Evolutionary conservation across 2,329 filamentous ascomycete species (phyloP), one percentile per base, ranked within the genome.

Genomic region (Diaporthe eres): DNA sequence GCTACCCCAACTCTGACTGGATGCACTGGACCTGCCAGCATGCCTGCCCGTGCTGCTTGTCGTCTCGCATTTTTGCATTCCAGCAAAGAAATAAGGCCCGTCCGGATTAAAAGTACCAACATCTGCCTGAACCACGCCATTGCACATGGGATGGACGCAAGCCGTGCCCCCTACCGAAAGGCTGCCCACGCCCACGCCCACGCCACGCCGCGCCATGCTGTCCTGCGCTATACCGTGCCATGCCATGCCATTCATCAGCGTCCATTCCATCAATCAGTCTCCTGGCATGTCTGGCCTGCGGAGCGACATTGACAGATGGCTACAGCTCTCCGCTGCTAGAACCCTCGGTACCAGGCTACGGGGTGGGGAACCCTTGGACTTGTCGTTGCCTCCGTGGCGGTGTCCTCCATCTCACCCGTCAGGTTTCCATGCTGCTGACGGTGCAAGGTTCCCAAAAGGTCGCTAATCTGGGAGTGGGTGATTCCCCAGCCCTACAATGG

Each of bases 381-480:
- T 34, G 37, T 55, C 68, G 37, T 51, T 65, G 57, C 60, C 71
- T 65, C 22, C 31, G 51, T 60, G 68, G 68, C 68, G 42, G 53
- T 71, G 68, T 71, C 51, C 15, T 58, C 25, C 13, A 22, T 44
- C 68, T 71, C 51, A 49, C 68, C 51, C 44, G 47, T 44, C 57
- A 65, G 71, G 49, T 55, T 55, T 31, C 58, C 34, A 44, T 65
- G 71, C 34, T 65, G 71, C 34, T 65, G 58, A 63, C 42, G 71
- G 58, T 42, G 49, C 65, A 55, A 63, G 58, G 71, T 73, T 65
- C 49, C 49, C 65, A 70, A 34, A 42, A 25, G 71, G 58, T 73
- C 71, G 71, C 71, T 73, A 73, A 73, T 73, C 71, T 73, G 71
- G 19, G 57, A 53, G 71, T 42, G 65, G 49, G 65, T 70, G 65